Conservation (phyloP, 768 basidiomycete species). For the Pulveroboletus sp. region DNA sequence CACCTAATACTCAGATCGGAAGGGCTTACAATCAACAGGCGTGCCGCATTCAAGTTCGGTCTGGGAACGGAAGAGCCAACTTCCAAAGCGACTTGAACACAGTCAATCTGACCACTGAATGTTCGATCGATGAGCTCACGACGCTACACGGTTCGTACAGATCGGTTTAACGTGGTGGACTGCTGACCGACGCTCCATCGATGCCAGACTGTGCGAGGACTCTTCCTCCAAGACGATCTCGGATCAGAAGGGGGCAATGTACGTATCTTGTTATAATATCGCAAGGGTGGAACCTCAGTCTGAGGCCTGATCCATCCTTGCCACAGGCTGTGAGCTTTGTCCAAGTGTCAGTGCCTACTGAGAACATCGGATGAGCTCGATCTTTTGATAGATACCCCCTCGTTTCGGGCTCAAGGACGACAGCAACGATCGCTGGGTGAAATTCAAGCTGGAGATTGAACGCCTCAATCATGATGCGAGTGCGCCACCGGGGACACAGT, state of each 20-base stretch:
- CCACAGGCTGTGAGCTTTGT: conserved; percentile 14
- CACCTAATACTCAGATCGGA: too few relatives aligned
- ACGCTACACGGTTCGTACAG: conserved; percentile 16
- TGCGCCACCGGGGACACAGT: conserved; percentile 38
- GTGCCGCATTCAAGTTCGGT: background rate
- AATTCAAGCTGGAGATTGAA: conserved; percentile 39
- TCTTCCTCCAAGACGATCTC: conserved; percentile 23
- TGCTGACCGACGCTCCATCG: background rate
- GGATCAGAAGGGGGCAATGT: conserved; percentile 9
- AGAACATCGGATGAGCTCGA: background rate
- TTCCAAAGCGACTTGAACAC: background rate
- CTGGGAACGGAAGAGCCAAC: too few relatives aligned
- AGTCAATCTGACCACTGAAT: background rate
- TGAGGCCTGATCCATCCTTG: background rate
- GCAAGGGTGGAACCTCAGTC: background rate
- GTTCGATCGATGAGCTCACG: conserved; percentile 8
- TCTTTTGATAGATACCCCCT: conserved; percentile 43
- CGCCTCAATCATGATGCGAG: conserved; percentile 45
- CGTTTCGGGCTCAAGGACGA: conserved; percentile 60
- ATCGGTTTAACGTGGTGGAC: background rate
- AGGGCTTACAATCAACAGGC: too few relatives aligned
- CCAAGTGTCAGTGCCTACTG: background rate
- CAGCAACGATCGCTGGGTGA: conserved; percentile 49
- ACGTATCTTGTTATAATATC: background rate
- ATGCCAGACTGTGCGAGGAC: conserved; percentile 8